Base-by-base conservation (phyloP, 148 eudicot species). In the Cornus suecica region DNA sequence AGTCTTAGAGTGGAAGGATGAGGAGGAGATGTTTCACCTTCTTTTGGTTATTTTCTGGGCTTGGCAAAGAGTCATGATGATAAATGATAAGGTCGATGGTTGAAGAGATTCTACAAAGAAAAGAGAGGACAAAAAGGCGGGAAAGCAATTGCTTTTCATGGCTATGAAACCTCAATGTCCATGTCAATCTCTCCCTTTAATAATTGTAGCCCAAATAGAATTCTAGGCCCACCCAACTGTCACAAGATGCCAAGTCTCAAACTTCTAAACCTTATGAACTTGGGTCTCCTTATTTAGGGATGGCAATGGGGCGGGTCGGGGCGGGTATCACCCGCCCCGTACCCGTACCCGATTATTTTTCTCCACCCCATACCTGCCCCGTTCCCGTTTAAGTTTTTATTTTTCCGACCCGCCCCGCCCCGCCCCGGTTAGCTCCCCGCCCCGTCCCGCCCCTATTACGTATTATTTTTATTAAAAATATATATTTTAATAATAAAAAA, bases 21-120 rank as follows among this genome's bases (percentile, higher is more conserved):
- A 69, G 69, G 3, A 58, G 70, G 61, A 80, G 37, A 70, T 18
- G 27, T 52, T 56, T 63, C 28, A 61, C 73, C 73, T 76, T 76
- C 66, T 76, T 69, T 24, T 61, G 76, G 28, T 41, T 32, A 23
- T 60, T 16, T 76, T 52, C 42, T 37, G 42, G 42, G 7, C 71
- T 20, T 41, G 34, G 66, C 52, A 69, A 37, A 69, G 72, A 68
- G 74, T 15, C 4, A n/a, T 1, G n/a, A 37, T 37, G 8, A n/a
- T 10, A 22, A 22, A 20, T 26, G 18, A 25, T 48, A 25, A 13
- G 69, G 23, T 48, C 41, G 70, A 42, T n/a, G 63, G 37, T 74
- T 22, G 27, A 31, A 10, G 16, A 42, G 61, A 51, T 42, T 64
- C 69, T 52, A 51, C 5, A 68, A 31, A 2, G 62, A 27, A 52